Evolutionary conservation across 805 yeast species (phyloP).

Genomic region (Metschnikowia borealis): DNA sequence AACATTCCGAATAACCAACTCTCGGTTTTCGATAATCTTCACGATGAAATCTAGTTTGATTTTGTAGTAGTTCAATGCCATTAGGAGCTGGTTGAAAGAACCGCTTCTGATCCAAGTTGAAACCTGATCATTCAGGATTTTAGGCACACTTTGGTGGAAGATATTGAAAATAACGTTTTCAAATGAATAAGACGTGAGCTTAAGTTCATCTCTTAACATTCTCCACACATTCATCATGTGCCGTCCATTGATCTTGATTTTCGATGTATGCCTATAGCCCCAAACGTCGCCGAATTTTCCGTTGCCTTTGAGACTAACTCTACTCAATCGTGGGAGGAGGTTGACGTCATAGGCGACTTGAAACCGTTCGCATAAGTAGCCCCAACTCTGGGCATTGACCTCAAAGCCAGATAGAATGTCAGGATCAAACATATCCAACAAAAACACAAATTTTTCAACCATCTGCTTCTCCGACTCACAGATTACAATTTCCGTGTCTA

Average conservation of each 20-base stretch:
- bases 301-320: conserved; percentile 47
- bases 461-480: conserved; percentile 50
- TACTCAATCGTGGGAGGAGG: conserved; percentile 54
- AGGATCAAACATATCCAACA: conserved; percentile 70
- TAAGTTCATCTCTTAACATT: conserved; percentile 56
- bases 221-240: conserved; percentile 88
- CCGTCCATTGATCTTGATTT: conserved; percentile 68
- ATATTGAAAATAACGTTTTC: conserved; percentile 73
- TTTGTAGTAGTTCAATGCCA: conserved; percentile 45
- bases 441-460: conserved; percentile 49
- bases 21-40: conserved; percentile 54
- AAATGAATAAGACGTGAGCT: conserved; percentile 62
- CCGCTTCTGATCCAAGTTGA: conserved; percentile 31
- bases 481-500: not conserved
- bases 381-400: conserved; percentile 81
- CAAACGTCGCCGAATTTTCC: conserved; percentile 64
- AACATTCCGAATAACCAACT: conserved; percentile 62
- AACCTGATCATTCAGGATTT: conserved; percentile 46
- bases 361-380: conserved; percentile 72
- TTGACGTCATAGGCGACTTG: conserved; percentile 44
- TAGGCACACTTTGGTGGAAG: conserved; percentile 66
- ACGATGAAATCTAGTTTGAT: conserved; percentile 43
- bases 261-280: conserved; percentile 79
- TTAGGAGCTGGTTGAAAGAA: conserved; percentile 36
- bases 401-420: conserved; percentile 88